A percentile compares a stretch with the other conserved stretches of the same genome.
Conservation (phyloP, 2,329 filamentous ascomycete genomes). For the Diaporthe aspalathi region DNA sequence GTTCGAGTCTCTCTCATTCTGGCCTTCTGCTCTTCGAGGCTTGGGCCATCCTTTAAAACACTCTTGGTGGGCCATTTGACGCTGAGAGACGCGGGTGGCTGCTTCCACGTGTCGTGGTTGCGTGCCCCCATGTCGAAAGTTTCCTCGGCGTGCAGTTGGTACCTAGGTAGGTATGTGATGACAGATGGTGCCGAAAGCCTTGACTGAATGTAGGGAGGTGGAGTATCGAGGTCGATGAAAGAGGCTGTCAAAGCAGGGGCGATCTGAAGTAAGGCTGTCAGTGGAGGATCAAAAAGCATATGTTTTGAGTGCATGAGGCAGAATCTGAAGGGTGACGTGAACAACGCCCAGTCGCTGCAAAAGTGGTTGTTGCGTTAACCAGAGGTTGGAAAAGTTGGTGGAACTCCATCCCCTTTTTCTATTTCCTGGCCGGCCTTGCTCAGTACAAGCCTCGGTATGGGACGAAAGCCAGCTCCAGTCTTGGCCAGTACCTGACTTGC, state of each 20-base stretch:
- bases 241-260: background rate
- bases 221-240: background rate
- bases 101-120: constrained; percentile 27
- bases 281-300: no score
- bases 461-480: background rate
- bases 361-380: background rate
- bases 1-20: constrained; percentile 27
- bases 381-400: background rate
- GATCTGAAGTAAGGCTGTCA: background rate
- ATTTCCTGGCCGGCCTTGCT: background rate
- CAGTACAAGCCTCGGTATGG: background rate
- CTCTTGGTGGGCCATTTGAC: constrained; percentile 27
- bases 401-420: background rate
- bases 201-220: background rate
- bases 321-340: no score
- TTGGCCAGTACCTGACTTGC: no score
- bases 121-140: background rate
- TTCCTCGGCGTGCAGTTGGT: background rate
- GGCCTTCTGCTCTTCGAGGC: constrained; percentile 28
- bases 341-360: no score
- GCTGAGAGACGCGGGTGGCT: constrained; percentile 25
- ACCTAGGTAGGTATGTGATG: no score
- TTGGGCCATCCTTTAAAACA: constrained; percentile 8
- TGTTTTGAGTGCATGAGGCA: background rate
- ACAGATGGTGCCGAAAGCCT: background rate